Percentiles rank a stretch among this genome's conserved stretches.
Evolutionary conservation across 768 basidiomycete species (phyloP).

Genomic region (Coprinopsis sp.): DNA sequence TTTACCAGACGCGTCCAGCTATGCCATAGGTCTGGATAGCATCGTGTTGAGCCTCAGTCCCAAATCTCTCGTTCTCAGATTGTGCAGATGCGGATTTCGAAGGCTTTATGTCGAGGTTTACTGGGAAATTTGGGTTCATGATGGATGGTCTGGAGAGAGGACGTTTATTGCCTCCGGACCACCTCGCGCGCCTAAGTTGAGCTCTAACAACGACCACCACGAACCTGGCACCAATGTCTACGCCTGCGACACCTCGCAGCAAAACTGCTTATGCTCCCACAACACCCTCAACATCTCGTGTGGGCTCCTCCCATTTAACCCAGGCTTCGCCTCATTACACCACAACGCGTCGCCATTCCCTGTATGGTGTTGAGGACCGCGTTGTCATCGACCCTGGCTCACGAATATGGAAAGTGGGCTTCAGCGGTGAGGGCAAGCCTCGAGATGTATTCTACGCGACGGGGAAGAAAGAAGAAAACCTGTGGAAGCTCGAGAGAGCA

Average conservation of each 20-base stretch:
- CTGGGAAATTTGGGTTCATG: constrained; percentile 34
- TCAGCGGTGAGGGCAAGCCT: constrained; percentile 92
- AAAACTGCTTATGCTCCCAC: constrained; percentile 34
- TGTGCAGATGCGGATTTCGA: constrained; percentile 14
- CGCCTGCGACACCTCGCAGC: constrained; percentile 37
- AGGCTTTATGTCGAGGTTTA: constrained; percentile 21
- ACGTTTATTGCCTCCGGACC: no score
- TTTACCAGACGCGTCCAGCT: constrained; percentile 80
- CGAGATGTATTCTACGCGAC: constrained; percentile 77
- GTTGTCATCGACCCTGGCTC: constrained; percentile 94
- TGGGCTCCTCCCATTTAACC: constrained; percentile 39
- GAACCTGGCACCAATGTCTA: constrained; percentile 29
- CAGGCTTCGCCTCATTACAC: constrained; percentile 80
- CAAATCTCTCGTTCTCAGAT: constrained; percentile 23
- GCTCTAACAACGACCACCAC: constrained; percentile 1
- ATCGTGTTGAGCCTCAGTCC: constrained; percentile 39
- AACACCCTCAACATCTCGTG: constrained; percentile 56
- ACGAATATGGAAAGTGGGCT: constrained; percentile 94
- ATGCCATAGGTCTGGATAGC: constrained; percentile 76
- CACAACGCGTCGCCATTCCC: constrained; percentile 82
- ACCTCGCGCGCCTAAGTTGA: no score
- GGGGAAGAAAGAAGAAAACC: constrained; percentile 32
- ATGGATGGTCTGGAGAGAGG: neutral
- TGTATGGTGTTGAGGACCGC: constrained; percentile 96
- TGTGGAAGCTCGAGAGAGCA: constrained; percentile 63